Percentiles rank a stretch among this genome's conserved stretches.
Evolutionary conservation across 371 early-diverging fungal species (phyloP).

Genomic region (Enteropsectra breve): DNA sequence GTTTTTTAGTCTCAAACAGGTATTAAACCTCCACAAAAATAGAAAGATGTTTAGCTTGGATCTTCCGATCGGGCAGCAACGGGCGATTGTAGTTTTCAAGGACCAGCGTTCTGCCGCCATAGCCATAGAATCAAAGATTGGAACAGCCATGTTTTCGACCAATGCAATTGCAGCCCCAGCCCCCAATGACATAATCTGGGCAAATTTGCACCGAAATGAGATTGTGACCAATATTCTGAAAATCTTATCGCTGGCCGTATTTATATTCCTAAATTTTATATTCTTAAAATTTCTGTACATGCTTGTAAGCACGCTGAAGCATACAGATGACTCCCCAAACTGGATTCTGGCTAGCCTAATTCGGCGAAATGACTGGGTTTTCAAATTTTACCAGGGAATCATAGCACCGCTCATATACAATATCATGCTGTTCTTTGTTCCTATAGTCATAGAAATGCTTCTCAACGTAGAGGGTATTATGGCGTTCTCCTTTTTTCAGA

Average conservation of each 20-base stretch:
- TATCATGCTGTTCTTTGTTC: constrained; percentile 46
- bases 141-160: constrained; percentile 53
- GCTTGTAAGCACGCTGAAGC: constrained; percentile 16
- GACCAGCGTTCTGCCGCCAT: constrained; percentile 41
- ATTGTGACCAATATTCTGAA: constrained; percentile 35
- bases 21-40: constrained; percentile 36
- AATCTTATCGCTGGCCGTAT: constrained; percentile 39
- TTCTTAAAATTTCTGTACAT: constrained; percentile 49
- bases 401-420: constrained; percentile 57
- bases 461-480: constrained; percentile 52
- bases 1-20: constrained; percentile 50
- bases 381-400: constrained; percentile 47
- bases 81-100: constrained; percentile 59
- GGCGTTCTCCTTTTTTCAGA: constrained; percentile 49
- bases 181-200: constrained; percentile 59
- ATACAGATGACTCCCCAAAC: constrained; percentile 10
- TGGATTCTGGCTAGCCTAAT: constrained; percentile 32
- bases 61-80: constrained; percentile 49
- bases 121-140: constrained; percentile 54
- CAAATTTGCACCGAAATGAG: constrained; percentile 43
- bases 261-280: constrained; percentile 49
- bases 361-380: constrained; percentile 25
- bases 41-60: constrained; percentile 50
- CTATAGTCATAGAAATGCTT: constrained; percentile 45
- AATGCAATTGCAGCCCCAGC: constrained; percentile 54